A percentile compares a stretch with the other conserved stretches of the same genome.
Conservation (phyloP, 1,139 yeast genomes). For the Geotrichum bryndzae region DNA sequence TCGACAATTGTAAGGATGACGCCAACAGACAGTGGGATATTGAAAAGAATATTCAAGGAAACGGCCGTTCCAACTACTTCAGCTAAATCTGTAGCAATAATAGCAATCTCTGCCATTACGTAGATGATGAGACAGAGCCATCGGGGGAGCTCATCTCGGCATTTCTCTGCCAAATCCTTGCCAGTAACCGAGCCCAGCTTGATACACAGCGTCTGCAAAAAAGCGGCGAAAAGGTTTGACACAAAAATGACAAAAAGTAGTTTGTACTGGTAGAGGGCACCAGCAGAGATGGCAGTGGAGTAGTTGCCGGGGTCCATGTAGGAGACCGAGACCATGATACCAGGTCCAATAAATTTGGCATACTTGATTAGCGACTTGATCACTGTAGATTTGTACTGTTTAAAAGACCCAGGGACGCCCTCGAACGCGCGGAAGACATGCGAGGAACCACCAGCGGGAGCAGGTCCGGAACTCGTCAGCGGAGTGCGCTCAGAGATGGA, state of each 20-base stretch:
- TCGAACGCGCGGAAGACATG: neutral
- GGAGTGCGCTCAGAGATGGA: slow-evolving; percentile 4
- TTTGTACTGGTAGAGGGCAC: slow-evolving; percentile 60
- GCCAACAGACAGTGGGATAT: slow-evolving; percentile 72
- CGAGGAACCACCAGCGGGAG: neutral
- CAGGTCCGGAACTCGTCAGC: neutral
- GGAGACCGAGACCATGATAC: slow-evolving; percentile 69
- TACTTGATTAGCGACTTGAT: slow-evolving; percentile 40
- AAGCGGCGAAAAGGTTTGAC: slow-evolving; percentile 67
- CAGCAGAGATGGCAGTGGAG: slow-evolving; percentile 73
- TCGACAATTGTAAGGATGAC: slow-evolving; percentile 66
- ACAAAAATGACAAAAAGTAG: slow-evolving; percentile 59
- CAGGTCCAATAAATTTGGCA: slow-evolving; percentile 63
- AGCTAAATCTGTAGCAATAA: slow-evolving; percentile 78
- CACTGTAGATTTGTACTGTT: neutral
- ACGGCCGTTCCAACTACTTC: slow-evolving; percentile 88
- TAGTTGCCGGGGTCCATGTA: slow-evolving; percentile 86
- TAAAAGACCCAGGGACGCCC: neutral
- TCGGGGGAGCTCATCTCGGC: slow-evolving; percentile 54
- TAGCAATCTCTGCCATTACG: slow-evolving; percentile 70
- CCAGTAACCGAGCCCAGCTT: slow-evolving; percentile 80
- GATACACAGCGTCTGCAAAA: slow-evolving; percentile 64
- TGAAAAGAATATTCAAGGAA: slow-evolving; percentile 63
- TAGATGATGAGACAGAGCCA: slow-evolving; percentile 56
- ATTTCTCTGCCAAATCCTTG: slow-evolving; percentile 63